Conservation (phyloP, 129 eudicot species). For the Sambucus nigra region DNA sequence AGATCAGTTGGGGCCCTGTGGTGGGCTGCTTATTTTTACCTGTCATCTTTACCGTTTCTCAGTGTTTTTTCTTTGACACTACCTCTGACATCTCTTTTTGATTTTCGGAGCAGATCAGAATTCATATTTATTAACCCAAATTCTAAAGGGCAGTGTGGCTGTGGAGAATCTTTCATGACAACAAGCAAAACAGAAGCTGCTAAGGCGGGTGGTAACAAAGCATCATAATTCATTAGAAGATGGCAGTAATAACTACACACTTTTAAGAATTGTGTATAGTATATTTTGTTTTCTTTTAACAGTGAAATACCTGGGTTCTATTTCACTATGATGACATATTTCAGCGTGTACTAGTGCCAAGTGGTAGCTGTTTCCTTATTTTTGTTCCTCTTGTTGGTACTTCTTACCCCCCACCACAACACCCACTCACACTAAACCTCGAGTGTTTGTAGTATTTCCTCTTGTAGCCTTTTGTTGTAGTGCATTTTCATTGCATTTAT, state of each 20-base stretch:
- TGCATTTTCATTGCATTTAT: no score
- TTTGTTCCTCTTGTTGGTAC: no score
- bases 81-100: constrained; percentile 5
- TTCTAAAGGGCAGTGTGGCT: constrained; percentile 87
- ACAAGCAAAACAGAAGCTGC: constrained; percentile 43
- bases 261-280: not conserved
- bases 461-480: no score
- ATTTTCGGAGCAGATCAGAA: constrained; percentile 55
- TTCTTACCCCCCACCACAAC: no score
- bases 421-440: no score
- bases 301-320: not conserved
- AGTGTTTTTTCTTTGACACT: not conserved
- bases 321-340: not conserved
- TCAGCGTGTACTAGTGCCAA: no score
- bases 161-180: constrained; percentile 94
- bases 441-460: no score
- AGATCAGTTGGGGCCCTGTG: no score
- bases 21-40: no score
- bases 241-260: not conserved
- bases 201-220: constrained; percentile 32
- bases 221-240: not conserved
- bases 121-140: constrained; percentile 80
- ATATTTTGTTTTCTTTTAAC: no score
- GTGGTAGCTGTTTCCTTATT: no score
- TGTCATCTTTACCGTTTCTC: not conserved